phyloP scores from a whole-genome alignment of 331 rosid species.

The Rhamnella rubrinervis region DNA sequence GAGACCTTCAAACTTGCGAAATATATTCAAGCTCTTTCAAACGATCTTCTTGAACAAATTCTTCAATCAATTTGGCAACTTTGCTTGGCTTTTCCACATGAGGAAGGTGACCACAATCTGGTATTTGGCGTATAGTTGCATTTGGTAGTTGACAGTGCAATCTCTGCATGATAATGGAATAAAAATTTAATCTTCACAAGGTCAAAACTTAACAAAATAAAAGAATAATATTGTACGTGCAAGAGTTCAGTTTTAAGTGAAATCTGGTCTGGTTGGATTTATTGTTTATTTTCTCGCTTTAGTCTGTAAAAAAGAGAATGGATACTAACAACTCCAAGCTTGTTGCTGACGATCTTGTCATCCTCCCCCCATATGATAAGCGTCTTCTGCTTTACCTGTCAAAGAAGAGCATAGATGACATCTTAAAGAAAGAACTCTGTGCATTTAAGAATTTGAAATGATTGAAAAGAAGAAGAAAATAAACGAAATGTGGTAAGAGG shows the following conservation, averaged over 20 bases:
- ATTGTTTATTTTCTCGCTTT: not conserved
- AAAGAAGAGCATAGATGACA: not conserved
- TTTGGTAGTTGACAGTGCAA: slow-evolving; percentile 79
- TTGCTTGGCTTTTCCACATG: slow-evolving; percentile 71
- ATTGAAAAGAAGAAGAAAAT: too few species aligned
- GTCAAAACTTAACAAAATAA: not conserved
- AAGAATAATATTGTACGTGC: not conserved
- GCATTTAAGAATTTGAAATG: too few species aligned
- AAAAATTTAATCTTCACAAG: not conserved
- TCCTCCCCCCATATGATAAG: slow-evolving; percentile 96
- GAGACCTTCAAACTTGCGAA: slow-evolving; percentile 26
- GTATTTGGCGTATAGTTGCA: slow-evolving; percentile 66
- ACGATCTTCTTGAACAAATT: slow-evolving; percentile 50
- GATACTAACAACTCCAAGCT: slow-evolving; percentile 80
- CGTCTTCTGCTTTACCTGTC: slow-evolving; percentile 83
- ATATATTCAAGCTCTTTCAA: slow-evolving; percentile 30
- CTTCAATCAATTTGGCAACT: slow-evolving; percentile 56
- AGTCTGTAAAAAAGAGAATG: slow-evolving; percentile 11
- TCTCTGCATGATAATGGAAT: slow-evolving; percentile 45
- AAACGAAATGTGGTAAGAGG: too few species aligned
- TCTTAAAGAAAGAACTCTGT: not conserved
- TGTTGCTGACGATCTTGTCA: slow-evolving; percentile 70
- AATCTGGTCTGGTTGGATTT: not conserved
- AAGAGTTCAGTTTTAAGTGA: not conserved
- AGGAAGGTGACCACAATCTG: slow-evolving; percentile 87